Evolutionary conservation across 257 asterid species (phyloP), one percentile per base, ranked within the genome.

Genomic region (Nemophila menziesii): DNA sequence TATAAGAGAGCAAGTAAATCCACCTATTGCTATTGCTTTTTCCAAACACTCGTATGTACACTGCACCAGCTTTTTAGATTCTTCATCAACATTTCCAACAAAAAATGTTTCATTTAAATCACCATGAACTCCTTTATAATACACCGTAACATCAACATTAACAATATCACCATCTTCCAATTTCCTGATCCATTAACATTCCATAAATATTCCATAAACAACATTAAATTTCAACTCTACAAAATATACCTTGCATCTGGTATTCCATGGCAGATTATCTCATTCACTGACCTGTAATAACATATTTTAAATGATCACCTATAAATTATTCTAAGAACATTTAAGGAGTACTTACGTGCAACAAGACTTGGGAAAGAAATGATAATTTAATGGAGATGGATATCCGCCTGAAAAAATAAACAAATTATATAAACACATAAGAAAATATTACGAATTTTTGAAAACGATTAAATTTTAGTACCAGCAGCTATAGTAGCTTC

Each of bases 191-290:
- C n/a, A n/a, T n/a, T n/a, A 42, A 61, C 53, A 73, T 52, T 27
- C 11, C 33, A 29, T 15, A 15, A 51, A 39, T 5, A 20, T 33
- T 48, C 6, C 3, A 39, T 36, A 63, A 38, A 48, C 17, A 50
- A n/a, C n/a, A n/a, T n/a, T n/a, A n/a, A n/a, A n/a, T n/a, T n/a
- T n/a, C n/a, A n/a, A n/a, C n/a, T n/a, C n/a, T n/a, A n/a, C n/a
- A n/a, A n/a, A n/a, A n/a, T n/a, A n/a, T 68, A 85, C 99, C 96
- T 85, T 46, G 96, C 96, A 81, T 90, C 99, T 39, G 99, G 99
- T 51, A 85, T 85, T 59, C 96, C 96, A 77, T 90, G 99, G 77
- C 96, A 85, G 61, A 90, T 90, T 22, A 85, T 83, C 73, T 90
- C 96, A 71, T 90, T 81, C 21, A 90, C 93, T 45, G 99, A 90